A percentile compares a stretch with the other conserved stretches of the same genome.
phyloP scores from a whole-genome alignment of 768 basidiomycete genomes.

The Mycena maculata region DNA sequence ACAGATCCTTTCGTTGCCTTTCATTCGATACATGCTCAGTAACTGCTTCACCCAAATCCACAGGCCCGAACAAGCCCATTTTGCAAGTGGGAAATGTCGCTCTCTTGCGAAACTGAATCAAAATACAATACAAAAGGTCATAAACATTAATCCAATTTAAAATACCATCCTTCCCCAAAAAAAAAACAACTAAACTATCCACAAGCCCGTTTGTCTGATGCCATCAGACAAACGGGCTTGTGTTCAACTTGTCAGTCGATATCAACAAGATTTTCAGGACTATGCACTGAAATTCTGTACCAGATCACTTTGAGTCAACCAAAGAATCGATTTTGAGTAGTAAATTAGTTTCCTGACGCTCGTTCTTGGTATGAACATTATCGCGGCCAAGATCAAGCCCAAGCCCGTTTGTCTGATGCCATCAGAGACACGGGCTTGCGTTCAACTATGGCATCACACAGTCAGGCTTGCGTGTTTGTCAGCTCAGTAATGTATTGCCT shows the following conservation, averaged over 20 bases:
- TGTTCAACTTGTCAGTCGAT: neutral
- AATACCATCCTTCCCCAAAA: neutral
- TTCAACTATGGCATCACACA: too few species aligned
- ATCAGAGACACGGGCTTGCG: too few species aligned
- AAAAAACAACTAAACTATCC: neutral
- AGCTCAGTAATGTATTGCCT: too few species aligned
- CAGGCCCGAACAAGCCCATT: too few species aligned
- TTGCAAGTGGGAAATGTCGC: too few species aligned
- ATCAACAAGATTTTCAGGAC: neutral
- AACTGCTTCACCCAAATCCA: too few species aligned
- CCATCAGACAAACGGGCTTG: neutral
- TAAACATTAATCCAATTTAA: neutral
- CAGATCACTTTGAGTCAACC: neutral
- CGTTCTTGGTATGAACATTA: conserved; percentile 2
- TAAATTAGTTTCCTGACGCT: conserved; percentile 1
- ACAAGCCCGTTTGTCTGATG: too few species aligned
- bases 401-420: too few species aligned
- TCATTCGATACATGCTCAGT: too few species aligned
- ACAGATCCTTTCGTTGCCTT: too few species aligned
- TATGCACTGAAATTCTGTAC: neutral
- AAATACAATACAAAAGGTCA: neutral
- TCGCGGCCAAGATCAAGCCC: conserved; percentile 6
- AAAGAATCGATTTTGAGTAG: neutral
- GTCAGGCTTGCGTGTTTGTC: too few species aligned
- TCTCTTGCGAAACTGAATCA: neutral